A percentile compares a stretch with the other conserved stretches of the same genome.
Conservation (phyloP, 352 stramenopile genomes). For the Phytophthora cryptogea region DNA sequence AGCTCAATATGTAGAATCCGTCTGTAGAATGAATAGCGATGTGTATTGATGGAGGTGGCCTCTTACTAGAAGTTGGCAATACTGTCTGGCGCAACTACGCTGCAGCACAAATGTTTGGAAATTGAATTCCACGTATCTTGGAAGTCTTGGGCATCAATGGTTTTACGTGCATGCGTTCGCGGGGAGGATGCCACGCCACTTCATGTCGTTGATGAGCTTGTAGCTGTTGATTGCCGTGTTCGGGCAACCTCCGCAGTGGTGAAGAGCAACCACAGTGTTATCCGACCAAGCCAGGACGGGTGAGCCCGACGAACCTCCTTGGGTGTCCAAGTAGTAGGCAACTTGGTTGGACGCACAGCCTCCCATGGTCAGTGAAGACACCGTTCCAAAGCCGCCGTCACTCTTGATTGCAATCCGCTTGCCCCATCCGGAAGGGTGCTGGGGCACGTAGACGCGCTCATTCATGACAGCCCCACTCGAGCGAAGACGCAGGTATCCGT, state of each 20-base stretch:
- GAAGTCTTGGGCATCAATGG: not conserved
- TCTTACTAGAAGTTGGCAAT: not conserved
- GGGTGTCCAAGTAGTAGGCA: slow-evolving; percentile 71
- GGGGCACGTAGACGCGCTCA: slow-evolving; percentile 65
- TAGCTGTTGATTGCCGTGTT: slow-evolving; percentile 77
- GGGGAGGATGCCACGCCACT: slow-evolving; percentile 43
- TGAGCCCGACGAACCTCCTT: slow-evolving; percentile 73
- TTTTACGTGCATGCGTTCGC: slow-evolving; percentile 39
- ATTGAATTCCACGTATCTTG: not conserved
- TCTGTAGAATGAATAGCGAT: slow-evolving; percentile 1
- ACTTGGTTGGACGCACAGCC: slow-evolving; percentile 63
- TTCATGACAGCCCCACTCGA: slow-evolving; percentile 44
- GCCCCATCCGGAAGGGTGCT: slow-evolving; percentile 67
- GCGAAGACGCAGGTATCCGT: slow-evolving; percentile 65
- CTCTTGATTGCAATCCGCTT: slow-evolving; percentile 74
- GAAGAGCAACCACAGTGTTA: slow-evolving; percentile 65
- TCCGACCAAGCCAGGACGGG: slow-evolving; percentile 64
- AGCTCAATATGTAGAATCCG: not conserved
- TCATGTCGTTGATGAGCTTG: slow-evolving; percentile 61
- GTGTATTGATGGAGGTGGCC: slow-evolving; percentile 4
- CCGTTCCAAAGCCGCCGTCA: slow-evolving; percentile 36
- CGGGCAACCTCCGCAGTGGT: slow-evolving; percentile 78
- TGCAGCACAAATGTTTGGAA: not conserved
- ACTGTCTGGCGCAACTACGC: not conserved
- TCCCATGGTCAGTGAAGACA: slow-evolving; percentile 49